Conservation (phyloP, 176 grass and related monocot species). For the Ampelocalamus luodianensis region DNA sequence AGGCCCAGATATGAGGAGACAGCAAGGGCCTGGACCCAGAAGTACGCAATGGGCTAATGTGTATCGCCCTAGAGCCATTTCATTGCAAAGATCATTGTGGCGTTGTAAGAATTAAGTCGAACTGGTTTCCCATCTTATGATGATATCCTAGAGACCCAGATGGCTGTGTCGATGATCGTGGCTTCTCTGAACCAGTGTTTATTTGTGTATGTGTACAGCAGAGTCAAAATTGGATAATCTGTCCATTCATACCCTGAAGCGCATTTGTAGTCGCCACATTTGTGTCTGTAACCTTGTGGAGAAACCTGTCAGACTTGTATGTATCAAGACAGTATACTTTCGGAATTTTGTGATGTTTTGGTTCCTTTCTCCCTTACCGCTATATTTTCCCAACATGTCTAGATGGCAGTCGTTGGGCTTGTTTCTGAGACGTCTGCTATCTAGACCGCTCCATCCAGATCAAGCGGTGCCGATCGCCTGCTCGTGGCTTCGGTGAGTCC, state of each 20-base stretch:
- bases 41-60: conserved; percentile 54
- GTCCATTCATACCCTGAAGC: conserved; percentile 16
- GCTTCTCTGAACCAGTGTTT: conserved; percentile 29
- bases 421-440: neutral
- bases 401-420: neutral
- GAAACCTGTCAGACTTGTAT: conserved; percentile 1
- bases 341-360: neutral
- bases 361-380: neutral
- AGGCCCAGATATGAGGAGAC: conserved; percentile 51
- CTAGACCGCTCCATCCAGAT: neutral
- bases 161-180: neutral
- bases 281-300: conserved; percentile 20
- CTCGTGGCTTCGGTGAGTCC: neutral
- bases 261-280: neutral
- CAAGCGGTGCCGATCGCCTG: neutral
- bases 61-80: neutral
- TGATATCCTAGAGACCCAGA: neutral
- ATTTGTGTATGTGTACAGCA: conserved; percentile 42
- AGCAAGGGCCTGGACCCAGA: conserved; percentile 59
- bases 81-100: neutral
- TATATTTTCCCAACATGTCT: neutral
- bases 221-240: neutral
- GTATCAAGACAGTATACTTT: conserved; percentile 7
- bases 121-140: neutral
- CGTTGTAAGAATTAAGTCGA: neutral